phyloP scores from a whole-genome alignment of 2,329 filamentous ascomycete genomes.

The Cladosporium halotolerans region DNA sequence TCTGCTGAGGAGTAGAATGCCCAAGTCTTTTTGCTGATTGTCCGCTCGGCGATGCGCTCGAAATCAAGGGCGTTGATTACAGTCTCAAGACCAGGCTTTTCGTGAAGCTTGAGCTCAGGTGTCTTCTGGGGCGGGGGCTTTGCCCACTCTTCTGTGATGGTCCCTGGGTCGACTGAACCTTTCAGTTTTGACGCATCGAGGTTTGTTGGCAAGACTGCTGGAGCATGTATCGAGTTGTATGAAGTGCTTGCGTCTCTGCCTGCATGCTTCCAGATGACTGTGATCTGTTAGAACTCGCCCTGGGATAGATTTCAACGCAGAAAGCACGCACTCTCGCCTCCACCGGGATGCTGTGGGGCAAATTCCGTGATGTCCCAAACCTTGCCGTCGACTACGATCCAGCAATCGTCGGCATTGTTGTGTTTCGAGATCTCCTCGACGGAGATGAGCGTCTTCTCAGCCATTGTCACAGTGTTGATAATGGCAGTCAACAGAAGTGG shows the following conservation, averaged over 20 bases:
- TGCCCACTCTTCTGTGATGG: not conserved
- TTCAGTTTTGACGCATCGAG: not conserved
- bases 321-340: slow-evolving; percentile 63
- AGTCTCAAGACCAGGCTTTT: slow-evolving; percentile 33
- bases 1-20: slow-evolving; percentile 44
- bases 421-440: slow-evolving; percentile 41
- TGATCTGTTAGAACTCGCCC: not conserved
- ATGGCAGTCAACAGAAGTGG: not conserved
- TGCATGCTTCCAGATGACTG: not conserved
- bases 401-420: slow-evolving; percentile 67
- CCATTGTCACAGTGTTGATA: not conserved
- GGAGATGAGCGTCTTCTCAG: not conserved
- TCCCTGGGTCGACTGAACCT: not conserved
- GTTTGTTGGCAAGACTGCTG: not conserved
- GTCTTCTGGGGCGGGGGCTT: not conserved
- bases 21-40: slow-evolving; percentile 31
- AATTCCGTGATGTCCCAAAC: slow-evolving; percentile 86
- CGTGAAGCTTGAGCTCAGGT: slow-evolving; percentile 17
- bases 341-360: slow-evolving; percentile 76
- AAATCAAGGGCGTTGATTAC: slow-evolving; percentile 40
- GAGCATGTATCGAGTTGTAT: not conserved
- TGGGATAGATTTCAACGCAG: not conserved
- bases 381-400: slow-evolving; percentile 79
- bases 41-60: slow-evolving; percentile 30
- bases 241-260: not conserved